phyloP scores from a whole-genome alignment of 345 rosid genomes.

The Acer negundo region DNA sequence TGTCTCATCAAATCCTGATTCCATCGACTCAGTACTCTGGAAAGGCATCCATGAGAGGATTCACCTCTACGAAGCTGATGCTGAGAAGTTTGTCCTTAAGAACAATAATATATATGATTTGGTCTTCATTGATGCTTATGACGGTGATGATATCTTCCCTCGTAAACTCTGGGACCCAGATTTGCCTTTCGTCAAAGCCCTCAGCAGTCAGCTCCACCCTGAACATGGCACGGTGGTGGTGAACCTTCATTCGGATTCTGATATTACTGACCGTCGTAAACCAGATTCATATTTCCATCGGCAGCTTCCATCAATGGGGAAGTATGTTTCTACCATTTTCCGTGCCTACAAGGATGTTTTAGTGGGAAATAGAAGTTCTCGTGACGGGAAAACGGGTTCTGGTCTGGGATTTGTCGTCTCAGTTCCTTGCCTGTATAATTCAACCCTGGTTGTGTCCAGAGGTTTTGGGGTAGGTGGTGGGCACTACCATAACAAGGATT shows the following conservation, averaged over 20 bases:
- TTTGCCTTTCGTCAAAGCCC: conserved; percentile 63
- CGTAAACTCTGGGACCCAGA: conserved; percentile 74
- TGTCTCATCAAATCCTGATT: conserved; percentile 40
- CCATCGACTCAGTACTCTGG: conserved; percentile 68
- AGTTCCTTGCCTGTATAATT: conserved; percentile 82
- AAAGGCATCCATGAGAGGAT: conserved; percentile 85
- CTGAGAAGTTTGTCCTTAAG: conserved; percentile 61
- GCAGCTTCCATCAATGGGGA: conserved; percentile 47
- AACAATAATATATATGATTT: conserved; percentile 54
- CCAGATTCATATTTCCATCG: conserved; percentile 31
- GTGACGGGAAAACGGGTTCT: conserved; percentile 13
- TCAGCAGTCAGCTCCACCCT: conserved; percentile 57
- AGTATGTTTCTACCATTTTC: conserved; percentile 56
- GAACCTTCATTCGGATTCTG: conserved; percentile 81
- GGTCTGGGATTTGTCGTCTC: conserved; percentile 60
- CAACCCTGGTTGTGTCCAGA: conserved; percentile 70
- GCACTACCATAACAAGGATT: conserved; percentile 30
- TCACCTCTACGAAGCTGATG: conserved; percentile 70
- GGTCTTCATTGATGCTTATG: conserved; percentile 89
- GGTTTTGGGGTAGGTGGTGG: conserved; percentile 38
- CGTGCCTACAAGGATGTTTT: conserved; percentile 61
- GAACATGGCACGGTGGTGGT: conserved; percentile 82
- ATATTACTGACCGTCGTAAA: conserved; percentile 26
- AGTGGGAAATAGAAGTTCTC: conserved; percentile 27
- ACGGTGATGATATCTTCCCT: conserved; percentile 91